Conservation (phyloP, 352 stramenopile genomes). For the Globisporangium nunn region DNA sequence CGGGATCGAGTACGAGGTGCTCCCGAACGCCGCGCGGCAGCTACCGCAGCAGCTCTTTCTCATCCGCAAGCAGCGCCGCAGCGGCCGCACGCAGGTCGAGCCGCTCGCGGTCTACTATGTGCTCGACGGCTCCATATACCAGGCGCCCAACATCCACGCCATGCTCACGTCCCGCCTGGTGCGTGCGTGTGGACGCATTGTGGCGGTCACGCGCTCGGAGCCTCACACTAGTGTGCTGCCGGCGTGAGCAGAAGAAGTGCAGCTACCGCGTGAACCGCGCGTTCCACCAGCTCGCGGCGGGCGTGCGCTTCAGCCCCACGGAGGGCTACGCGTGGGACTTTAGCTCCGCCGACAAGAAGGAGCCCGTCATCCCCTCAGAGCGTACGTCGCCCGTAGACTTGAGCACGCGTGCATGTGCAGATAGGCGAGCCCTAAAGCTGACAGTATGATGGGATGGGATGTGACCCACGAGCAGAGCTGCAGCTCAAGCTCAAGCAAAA, state of each 20-base stretch:
- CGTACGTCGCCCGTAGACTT: slow-evolving; percentile 28
- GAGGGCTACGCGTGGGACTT: slow-evolving; percentile 87
- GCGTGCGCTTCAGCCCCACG: slow-evolving; percentile 79
- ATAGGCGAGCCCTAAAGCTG: no score
- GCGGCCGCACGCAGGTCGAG: slow-evolving; percentile 67
- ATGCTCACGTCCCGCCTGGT: slow-evolving; percentile 84
- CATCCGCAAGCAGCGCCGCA: slow-evolving; percentile 82
- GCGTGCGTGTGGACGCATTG: slow-evolving; percentile 11
- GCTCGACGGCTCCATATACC: slow-evolving; percentile 82
- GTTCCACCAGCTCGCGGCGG: slow-evolving; percentile 63
- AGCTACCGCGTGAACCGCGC: slow-evolving; percentile 82
- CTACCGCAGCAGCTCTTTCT: slow-evolving; percentile 83
- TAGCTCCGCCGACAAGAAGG: slow-evolving; percentile 80
- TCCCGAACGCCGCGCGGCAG: slow-evolving; percentile 78
- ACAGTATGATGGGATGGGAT: no score
- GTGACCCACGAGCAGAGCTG: slow-evolving; percentile 32
- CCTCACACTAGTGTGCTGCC: neutral
- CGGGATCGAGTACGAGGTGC: slow-evolving; percentile 85
- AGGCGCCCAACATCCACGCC: slow-evolving; percentile 83
- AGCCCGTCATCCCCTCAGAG: slow-evolving; percentile 77
- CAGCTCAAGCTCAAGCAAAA: slow-evolving; percentile 85
- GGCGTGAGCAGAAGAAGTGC: slow-evolving; percentile 66
- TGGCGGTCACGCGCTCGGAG: no score
- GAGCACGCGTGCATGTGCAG: neutral
- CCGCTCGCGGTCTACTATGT: slow-evolving; percentile 86